Conservation (phyloP, 148 eudicot species). For the Rhododendron griersonianum region DNA sequence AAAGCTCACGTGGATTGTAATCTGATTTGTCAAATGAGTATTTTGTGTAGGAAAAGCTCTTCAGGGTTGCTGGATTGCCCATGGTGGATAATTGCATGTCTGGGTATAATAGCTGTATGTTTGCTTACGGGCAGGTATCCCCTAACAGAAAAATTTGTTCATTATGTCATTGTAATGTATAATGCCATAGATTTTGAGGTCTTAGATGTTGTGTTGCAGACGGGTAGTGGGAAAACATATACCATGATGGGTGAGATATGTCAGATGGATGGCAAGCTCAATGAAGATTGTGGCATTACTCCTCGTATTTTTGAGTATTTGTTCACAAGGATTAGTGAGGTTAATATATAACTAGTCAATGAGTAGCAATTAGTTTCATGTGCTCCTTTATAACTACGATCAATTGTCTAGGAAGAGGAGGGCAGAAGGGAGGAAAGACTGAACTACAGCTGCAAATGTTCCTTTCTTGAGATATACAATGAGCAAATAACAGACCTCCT, state of each 20-base stretch:
- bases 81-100: conserved; percentile 85
- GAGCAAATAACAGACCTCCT: conserved; percentile 73
- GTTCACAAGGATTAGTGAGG: conserved; percentile 51
- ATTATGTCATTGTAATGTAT: background rate
- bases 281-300: conserved; percentile 60
- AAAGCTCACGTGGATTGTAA: background rate
- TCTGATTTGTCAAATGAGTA: background rate
- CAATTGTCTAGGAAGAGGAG: conserved; percentile 50
- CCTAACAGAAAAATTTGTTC: background rate
- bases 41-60: conserved; percentile 51
- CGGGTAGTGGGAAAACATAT: conserved; percentile 73
- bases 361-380: background rate
- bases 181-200: conserved; percentile 9
- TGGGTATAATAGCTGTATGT: conserved; percentile 75
- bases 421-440: conserved; percentile 48
- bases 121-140: conserved; percentile 69
- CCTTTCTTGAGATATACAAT: conserved; percentile 71
- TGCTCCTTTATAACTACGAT: background rate
- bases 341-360: conserved; percentile 4
- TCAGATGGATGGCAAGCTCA: conserved; percentile 38
- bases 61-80: conserved; percentile 65
- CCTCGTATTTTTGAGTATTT: conserved; percentile 61
- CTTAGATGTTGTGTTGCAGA: conserved; percentile 28
- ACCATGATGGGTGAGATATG: conserved; percentile 73
- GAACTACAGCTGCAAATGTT: conserved; percentile 63